Evolutionary conservation across 768 basidiomycete species (phyloP).

Genomic region (Gymnopilus dilepis): DNA sequence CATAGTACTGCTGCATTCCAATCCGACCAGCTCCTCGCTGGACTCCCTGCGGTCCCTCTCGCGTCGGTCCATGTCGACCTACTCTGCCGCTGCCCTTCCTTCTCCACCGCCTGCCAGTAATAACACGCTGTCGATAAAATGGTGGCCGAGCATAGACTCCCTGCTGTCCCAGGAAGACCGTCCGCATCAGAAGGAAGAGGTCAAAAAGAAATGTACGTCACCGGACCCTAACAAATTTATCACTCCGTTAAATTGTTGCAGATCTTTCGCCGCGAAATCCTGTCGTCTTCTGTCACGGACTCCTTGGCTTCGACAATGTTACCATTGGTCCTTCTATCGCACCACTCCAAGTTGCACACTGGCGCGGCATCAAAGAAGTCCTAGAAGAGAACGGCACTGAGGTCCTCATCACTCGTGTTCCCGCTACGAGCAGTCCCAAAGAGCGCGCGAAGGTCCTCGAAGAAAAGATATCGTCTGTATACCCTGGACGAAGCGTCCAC

Average conservation of each 20-base stretch:
- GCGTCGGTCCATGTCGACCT: constrained; percentile 31
- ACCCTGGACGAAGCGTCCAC: constrained; percentile 85
- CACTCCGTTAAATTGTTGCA: constrained; percentile 33
- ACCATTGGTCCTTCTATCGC: constrained; percentile 78
- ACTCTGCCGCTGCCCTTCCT: constrained; percentile 25
- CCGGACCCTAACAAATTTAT: not conserved
- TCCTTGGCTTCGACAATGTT: constrained; percentile 88
- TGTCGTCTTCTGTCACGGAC: constrained; percentile 93
- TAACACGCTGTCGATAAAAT: constrained; percentile 37
- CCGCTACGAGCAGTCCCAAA: constrained; percentile 86
- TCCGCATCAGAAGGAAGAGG: constrained; percentile 47
- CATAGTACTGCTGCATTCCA: constrained; percentile 44
- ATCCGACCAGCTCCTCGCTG: constrained; percentile 54
- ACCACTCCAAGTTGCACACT: constrained; percentile 88
- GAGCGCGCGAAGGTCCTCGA: constrained; percentile 93
- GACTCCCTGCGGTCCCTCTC: constrained; percentile 59
- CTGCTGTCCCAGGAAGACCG: constrained; percentile 61
- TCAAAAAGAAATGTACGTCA: constrained; percentile 65
- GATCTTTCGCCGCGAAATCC: constrained; percentile 84
- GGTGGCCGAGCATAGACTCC: constrained; percentile 60
- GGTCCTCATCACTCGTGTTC: constrained; percentile 92
- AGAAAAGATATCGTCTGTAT: constrained; percentile 76
- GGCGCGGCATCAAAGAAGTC: constrained; percentile 96
- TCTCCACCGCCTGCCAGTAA: constrained; percentile 15
- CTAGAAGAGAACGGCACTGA: constrained; percentile 88